Base-by-base conservation (phyloP, 306 rosid genomes). In the Trifolium dubium region DNA sequence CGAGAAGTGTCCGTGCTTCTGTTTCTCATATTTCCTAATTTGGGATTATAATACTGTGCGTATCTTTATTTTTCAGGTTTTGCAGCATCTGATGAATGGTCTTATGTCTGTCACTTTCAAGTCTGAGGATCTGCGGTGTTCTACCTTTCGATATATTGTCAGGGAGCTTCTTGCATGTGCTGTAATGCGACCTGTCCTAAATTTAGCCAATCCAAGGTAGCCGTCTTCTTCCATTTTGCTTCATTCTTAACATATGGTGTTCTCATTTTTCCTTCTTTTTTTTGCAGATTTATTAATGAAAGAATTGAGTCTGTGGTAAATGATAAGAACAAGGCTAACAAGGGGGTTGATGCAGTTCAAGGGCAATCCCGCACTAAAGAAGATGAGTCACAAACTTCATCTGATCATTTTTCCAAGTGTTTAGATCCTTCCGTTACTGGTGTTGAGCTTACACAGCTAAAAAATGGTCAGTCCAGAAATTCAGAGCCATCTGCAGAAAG, bases 91-190 rank as follows among this genome's bases (percentile, higher is more conserved):
- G 81, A 85, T 88, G 92, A 90, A 76, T 74, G 97, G 96, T 78
- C 98, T 95, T 60, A 89, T 95, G 80, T 86, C 91, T 47, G 84
- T 81, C 68, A 87, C 93, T 4, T 84, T 88, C 85, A 92, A 84
- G 88, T 85, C 84, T 53, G 98, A 86, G 83, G 98, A 95, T 78
- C 84, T 95, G 86, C 88, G 84, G 73, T 95, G 99, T 84, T 76
- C 87, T 83, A 87, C 85, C 88, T 95, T 95, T 49, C 96, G 93
- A 66, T 92, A 66, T 79, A 80, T 85, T 39, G 86, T 72, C n/a
- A 90, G 97, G 88, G 98, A 95, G 87, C 98, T 95, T 83, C 92
- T 95, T 74, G 92, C 99, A 77, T 88, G 96, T 90, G 89, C 98
- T 79, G 98, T 92, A 67, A 86, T 95, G 81, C 87, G 99, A 59